Percentiles rank a stretch among this genome's conserved stretches.
These are phyloP conservation scores for Chytriomyces confervae DNA, from an alignment of 192 early-diverging fungal genomes.

Conservation along the genomic window DNA sequence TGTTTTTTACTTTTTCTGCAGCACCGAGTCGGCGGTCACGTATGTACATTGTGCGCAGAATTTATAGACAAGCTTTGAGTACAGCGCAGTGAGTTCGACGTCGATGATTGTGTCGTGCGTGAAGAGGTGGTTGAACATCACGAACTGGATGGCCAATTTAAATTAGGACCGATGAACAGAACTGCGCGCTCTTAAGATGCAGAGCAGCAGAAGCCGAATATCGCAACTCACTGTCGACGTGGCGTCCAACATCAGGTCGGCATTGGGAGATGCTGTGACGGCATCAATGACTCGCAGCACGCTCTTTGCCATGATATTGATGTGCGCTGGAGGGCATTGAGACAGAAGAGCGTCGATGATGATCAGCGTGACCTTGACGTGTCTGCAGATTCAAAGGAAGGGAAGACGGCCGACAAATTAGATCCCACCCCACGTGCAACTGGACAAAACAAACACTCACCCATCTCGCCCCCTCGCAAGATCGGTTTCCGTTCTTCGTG, in stretches of 20 bases:
- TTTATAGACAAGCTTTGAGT: conserved; percentile 39
- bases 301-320: conserved; percentile 83
- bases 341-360: conserved; percentile 76
- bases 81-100: conserved; percentile 49
- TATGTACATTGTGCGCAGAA: conserved; percentile 40
- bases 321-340: conserved; percentile 70
- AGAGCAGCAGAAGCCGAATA: too few relatives aligned
- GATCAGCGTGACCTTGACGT: conserved; percentile 71
- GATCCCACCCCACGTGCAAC: not conserved
- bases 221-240: conserved; percentile 59
- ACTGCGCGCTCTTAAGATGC: too few relatives aligned
- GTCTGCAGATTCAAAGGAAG: conserved; percentile 40
- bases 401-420: not conserved
- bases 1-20: conserved; percentile 42
- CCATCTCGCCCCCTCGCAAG: conserved; percentile 61
- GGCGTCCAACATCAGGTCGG: conserved; percentile 65
- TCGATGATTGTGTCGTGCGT: conserved; percentile 79
- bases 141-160: conserved; percentile 54
- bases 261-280: conserved; percentile 62
- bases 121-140: conserved; percentile 63
- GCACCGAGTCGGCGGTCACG: conserved; percentile 9
- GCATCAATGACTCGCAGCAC: conserved; percentile 73
- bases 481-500: conserved; percentile 72
- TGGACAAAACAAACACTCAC: conserved; percentile 50
- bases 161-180: too few relatives aligned